Evolutionary conservation across 768 basidiomycete species (phyloP).

Genomic region (Termitomyces sp.): DNA sequence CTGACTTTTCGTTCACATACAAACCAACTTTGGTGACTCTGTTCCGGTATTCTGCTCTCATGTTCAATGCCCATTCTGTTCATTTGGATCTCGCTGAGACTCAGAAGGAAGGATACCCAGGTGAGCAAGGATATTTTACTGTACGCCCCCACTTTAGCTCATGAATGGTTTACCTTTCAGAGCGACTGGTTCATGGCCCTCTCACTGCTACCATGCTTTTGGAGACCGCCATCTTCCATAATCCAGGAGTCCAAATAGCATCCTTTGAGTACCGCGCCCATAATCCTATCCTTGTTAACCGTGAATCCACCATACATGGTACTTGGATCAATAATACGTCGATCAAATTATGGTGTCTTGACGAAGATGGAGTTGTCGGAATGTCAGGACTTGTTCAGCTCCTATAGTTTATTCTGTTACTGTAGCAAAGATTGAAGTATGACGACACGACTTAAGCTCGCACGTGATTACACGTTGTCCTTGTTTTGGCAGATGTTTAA

Average conservation of each 20-base stretch:
- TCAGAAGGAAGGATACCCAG: constrained; percentile 68
- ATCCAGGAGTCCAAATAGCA: constrained; percentile 39
- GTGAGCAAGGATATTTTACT: constrained; percentile 25
- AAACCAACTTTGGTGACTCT: constrained; percentile 64
- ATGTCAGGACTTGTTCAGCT: constrained; percentile 53
- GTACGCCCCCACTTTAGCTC: not conserved
- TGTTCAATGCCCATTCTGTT: constrained; percentile 81
- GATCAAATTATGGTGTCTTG: constrained; percentile 52
- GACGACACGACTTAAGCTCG: not conserved
- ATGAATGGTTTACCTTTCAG: constrained; percentile 24
- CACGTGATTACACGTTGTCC: constrained; percentile 12
- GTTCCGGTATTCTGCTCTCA: constrained; percentile 83
- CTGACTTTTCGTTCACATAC: constrained; percentile 61
- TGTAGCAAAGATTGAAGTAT: not conserved
- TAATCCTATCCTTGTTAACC: constrained; percentile 55
- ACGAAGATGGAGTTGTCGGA: constrained; percentile 52
- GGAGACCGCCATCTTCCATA: constrained; percentile 48
- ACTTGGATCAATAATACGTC: constrained; percentile 31
- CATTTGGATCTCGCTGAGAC: constrained; percentile 78
- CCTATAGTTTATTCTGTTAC: not conserved
- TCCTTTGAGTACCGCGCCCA: constrained; percentile 66
- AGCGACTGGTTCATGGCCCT: constrained; percentile 82
- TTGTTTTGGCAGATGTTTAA: constrained; percentile 10
- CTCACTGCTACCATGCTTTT: constrained; percentile 76
- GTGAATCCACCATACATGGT: constrained; percentile 41